Conservation (phyloP, 352 stramenopile genomes). For the Phytophthora ohioensis region DNA sequence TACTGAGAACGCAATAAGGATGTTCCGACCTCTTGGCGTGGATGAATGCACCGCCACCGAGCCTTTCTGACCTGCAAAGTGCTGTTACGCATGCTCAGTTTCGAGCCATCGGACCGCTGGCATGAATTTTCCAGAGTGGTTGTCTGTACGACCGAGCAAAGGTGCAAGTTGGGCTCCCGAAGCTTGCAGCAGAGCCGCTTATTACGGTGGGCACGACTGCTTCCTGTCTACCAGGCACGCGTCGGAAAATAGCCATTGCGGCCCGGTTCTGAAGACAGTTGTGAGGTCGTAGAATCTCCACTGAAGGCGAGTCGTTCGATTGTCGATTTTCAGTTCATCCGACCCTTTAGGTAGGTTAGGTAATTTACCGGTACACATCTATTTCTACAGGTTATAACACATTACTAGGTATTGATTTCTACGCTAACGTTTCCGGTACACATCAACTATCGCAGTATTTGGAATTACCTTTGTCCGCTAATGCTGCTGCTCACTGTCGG, state of each 20-base stretch:
- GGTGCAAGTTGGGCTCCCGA: conserved; percentile 27
- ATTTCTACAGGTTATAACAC: conserved; percentile 3
- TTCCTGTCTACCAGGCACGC: conserved; percentile 17
- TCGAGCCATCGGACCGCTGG: conserved; percentile 13
- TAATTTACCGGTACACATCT: conserved; percentile 16
- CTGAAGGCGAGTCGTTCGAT: conserved; percentile 30
- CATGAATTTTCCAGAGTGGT: conserved; percentile 15
- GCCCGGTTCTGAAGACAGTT: conserved; percentile 18
- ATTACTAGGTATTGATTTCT: neutral
- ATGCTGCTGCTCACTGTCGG: conserved; percentile 4
- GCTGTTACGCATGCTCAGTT: conserved; percentile 26
- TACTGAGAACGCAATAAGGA: conserved; percentile 13
- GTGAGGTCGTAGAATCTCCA: conserved; percentile 26
- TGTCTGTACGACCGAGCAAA: conserved; percentile 29
- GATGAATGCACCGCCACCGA: conserved; percentile 4
- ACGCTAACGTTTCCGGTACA: conserved; percentile 17
- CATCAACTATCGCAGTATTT: conserved; percentile 18
- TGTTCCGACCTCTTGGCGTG: conserved; percentile 38
- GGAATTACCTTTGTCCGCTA: neutral
- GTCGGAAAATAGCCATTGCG: conserved; percentile 29
- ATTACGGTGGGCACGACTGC: conserved; percentile 13
- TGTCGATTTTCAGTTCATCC: conserved; percentile 28
- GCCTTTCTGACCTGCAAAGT: conserved; percentile 10
- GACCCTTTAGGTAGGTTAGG: neutral
- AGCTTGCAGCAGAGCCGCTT: neutral